Base-by-base conservation (phyloP, 2,329 filamentous ascomycete genomes). In the Aureobasidium sp. region DNA sequence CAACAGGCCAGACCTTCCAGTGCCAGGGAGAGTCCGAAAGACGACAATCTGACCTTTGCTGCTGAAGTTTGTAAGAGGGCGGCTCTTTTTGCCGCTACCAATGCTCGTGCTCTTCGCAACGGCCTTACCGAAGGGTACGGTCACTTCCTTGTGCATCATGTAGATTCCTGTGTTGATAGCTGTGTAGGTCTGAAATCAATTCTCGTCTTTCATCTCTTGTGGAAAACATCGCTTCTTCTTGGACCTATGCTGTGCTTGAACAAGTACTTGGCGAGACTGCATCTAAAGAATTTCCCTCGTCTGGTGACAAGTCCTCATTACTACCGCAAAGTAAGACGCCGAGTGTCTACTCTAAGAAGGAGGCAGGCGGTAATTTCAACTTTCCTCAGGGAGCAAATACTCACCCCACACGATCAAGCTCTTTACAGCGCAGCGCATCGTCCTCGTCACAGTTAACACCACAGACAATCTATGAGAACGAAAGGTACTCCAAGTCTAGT, bases 1-100 rank as follows among this genome's bases (percentile, higher is more conserved):
- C 60, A 62, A 62, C 60, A 62, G 51, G 25, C 41, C 17, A 45
- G 51, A 53, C 41, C 60, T 25, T 39, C 48, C 34, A 41, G 49
- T 27, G 31, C 48, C 20, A 37, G 22, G 25, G 41, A n/a, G 31
- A 37, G 11, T 14, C 29, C 22, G 22, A 62, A 62, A 36, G 70
- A 71, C 20, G 91, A 96, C 72, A 88, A 96, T 68, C 76, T 97
- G 27, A 78, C 83, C 11, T 84, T 91, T 65, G 81, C 97, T n/a
- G 88, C 90, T 1, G 91, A 97, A 70, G 85, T 97, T 31, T 96
- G 91, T 71, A 86, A 86, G 64, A 84, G 92, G 63, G 87, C 91
- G 1, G 81, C 94, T 11, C 87, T 90, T 65, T 97, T 97, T 68
- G 88, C 97, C 41, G 88, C 90, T 1, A 84, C 87, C 42, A 87